phyloP scores from a whole-genome alignment of 73 alveolate genomes.

The Strombidium stylifer region DNA sequence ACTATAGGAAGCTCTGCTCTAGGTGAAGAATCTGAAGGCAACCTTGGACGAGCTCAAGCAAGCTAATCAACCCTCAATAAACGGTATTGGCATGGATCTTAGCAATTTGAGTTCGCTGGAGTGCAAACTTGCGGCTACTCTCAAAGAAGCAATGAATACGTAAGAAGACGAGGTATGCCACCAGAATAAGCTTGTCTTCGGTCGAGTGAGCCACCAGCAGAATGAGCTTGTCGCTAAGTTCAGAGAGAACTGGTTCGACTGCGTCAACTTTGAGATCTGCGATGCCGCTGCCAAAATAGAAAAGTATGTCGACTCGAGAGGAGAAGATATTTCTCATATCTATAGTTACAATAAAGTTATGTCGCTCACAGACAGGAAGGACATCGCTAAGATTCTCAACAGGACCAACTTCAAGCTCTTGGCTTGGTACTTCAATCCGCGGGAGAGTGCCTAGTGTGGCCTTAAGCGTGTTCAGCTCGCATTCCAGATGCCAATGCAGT shows the following conservation, averaged over 20 bases:
- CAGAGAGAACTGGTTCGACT: conserved; percentile 35
- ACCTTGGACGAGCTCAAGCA: no score
- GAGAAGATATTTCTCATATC: conserved; percentile 62
- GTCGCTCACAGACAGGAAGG: conserved; percentile 73
- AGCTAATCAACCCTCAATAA: no score
- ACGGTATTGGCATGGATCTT: no score
- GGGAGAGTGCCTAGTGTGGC: conserved; percentile 68
- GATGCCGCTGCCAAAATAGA: conserved; percentile 48
- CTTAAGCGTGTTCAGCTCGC: conserved; percentile 61
- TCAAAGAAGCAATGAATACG: conserved; percentile 65
- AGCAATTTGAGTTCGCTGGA: no score
- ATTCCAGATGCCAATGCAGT: conserved; percentile 76
- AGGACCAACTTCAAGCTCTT: conserved; percentile 75
- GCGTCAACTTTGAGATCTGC: conserved; percentile 29
- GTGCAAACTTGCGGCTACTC: no score
- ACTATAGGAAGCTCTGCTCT: no score
- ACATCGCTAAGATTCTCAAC: conserved; percentile 76
- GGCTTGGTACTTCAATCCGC: conserved; percentile 86
- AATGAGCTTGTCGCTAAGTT: conserved; percentile 24
- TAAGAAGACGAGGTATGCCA: not conserved
- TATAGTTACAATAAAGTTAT: conserved; percentile 88
- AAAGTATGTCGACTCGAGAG: conserved; percentile 8
- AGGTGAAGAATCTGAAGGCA: no score
- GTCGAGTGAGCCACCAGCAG: not conserved
- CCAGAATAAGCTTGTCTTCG: not conserved